Evolutionary conservation across 148 eudicot species (phyloP), one percentile per base, ranked within the genome.

Genomic region (Linanthus parryae): DNA sequence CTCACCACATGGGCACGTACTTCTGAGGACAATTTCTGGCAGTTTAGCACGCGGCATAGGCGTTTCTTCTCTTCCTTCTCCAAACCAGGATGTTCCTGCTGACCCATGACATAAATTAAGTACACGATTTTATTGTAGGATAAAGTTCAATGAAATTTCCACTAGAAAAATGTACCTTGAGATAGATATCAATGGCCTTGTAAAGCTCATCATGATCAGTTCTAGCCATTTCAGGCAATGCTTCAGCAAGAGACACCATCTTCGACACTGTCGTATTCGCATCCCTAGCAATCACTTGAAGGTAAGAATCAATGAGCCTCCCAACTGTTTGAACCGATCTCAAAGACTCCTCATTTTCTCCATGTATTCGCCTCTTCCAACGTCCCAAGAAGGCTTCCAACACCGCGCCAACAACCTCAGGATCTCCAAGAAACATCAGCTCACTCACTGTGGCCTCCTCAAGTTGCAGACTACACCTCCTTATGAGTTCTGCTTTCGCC

Each of bases 101-200:
- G n/a, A n/a, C n/a, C n/a, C n/a, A n/a, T n/a, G n/a, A n/a, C n/a
- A n/a, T n/a, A n/a, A n/a, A n/a, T n/a, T n/a, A n/a, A n/a, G n/a
- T n/a, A n/a, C n/a, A n/a, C n/a, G n/a, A n/a, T n/a, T n/a, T n/a
- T n/a, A n/a, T n/a, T n/a, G n/a, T n/a, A n/a, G n/a, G n/a, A n/a
- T n/a, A n/a, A n/a, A n/a, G n/a, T n/a, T n/a, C n/a, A n/a, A n/a
- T n/a, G n/a, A n/a, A n/a, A n/a, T n/a, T n/a, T n/a, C n/a, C n/a
- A n/a, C n/a, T n/a, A n/a, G n/a, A n/a, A n/a, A n/a, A 12, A 21
- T 43, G 19, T 69, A 78, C 83, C 76, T 78, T 67, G 43, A 78
- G 84, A 65, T 75, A 79, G 7, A 55, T 56, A 59, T 75, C 57
- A 45, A 79, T 72, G 1, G 81, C 80, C 62, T 62, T 66, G 59